Percentiles rank a stretch among this genome's conserved stretches.
phyloP scores from a whole-genome alignment of 495 filamentous ascomycete species.

The Parathielavia appendiculata region DNA sequence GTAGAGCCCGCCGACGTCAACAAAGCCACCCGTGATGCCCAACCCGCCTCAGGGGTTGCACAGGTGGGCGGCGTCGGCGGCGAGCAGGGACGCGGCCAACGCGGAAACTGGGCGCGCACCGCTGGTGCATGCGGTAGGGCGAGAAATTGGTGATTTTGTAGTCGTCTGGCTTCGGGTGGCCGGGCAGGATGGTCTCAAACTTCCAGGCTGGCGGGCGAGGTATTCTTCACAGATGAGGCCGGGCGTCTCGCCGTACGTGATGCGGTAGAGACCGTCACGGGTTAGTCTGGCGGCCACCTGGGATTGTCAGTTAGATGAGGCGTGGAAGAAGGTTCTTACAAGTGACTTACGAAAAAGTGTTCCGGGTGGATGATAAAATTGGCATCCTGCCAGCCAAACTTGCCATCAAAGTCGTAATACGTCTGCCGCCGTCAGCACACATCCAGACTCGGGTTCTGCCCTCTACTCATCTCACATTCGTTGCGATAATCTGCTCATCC shows the following conservation, averaged over 20 bases:
- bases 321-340: background rate
- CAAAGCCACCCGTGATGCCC: slow-evolving; percentile 51
- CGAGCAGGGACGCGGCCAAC: slow-evolving; percentile 48
- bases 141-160: slow-evolving; percentile 46
- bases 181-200: slow-evolving; percentile 49
- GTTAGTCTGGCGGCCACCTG: slow-evolving; percentile 53
- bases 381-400: slow-evolving; percentile 43
- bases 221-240: slow-evolving; percentile 45
- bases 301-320: slow-evolving; percentile 11
- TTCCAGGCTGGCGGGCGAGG: slow-evolving; percentile 43
- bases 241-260: slow-evolving; percentile 49
- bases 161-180: slow-evolving; percentile 47
- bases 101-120: slow-evolving; percentile 46
- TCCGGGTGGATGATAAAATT: slow-evolving; percentile 51
- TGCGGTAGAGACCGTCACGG: slow-evolving; percentile 51
- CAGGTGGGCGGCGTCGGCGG: slow-evolving; percentile 55
- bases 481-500: slow-evolving; percentile 56
- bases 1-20: slow-evolving; percentile 47
- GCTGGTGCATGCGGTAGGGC: slow-evolving; percentile 53
- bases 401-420: slow-evolving; percentile 21
- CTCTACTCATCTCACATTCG: slow-evolving; percentile 40
- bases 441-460: too few species aligned
- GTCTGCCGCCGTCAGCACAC: slow-evolving; percentile 5
- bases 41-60: slow-evolving; percentile 51
- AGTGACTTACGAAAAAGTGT: slow-evolving; percentile 13